These are phyloP conservation scores for Entomortierella beljakovae DNA, from an alignment of 192 early-diverging fungal genomes.

Conservation along the genomic window DNA sequence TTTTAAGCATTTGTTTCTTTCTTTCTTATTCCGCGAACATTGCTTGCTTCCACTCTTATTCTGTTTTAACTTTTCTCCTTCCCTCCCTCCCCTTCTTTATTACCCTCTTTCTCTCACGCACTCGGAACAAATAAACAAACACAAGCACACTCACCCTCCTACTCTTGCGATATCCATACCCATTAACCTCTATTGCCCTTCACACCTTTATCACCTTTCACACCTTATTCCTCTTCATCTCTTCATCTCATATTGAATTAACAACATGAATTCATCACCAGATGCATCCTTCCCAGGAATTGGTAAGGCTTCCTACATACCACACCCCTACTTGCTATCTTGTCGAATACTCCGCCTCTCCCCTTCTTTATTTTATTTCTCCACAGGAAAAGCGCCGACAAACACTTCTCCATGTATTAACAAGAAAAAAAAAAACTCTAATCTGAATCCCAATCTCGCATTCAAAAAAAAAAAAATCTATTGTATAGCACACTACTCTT, in stretches of 20 bases:
- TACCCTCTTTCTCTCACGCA: not conserved
- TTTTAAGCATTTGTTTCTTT: conserved; percentile 1
- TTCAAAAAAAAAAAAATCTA: not conserved
- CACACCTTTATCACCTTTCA: not conserved
- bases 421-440: not conserved
- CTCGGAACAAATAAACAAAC: no score
- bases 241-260: not conserved
- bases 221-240: not conserved
- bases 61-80: not conserved
- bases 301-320: conserved; percentile 8
- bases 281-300: conserved; percentile 43
- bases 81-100: not conserved
- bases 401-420: no score
- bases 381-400: not conserved
- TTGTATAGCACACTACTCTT: conserved; percentile 72
- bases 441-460: not conserved
- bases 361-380: not conserved
- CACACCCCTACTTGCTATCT: not conserved
- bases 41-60: not conserved
- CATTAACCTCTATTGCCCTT: not conserved
- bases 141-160: not conserved
- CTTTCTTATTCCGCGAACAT: not conserved
- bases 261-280: conserved; percentile 34
- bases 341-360: not conserved
- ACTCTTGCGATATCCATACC: not conserved